Evolutionary conservation across 2,329 filamentous ascomycete species (phyloP).

Genomic region (Cercospora canescens): DNA sequence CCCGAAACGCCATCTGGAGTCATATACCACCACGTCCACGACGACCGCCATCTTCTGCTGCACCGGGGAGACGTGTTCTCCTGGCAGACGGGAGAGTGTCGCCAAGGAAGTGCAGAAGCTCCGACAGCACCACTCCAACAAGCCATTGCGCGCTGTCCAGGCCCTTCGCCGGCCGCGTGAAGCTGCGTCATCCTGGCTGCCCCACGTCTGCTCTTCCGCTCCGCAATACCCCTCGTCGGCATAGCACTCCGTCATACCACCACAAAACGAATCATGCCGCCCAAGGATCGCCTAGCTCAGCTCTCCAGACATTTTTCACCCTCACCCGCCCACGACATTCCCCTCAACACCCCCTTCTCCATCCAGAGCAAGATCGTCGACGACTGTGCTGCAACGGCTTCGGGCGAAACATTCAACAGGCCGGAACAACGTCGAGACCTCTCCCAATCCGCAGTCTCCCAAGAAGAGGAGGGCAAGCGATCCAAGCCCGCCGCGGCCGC

Average conservation of each 20-base stretch:
- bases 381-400: conserved; percentile 11
- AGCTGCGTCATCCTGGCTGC: conserved; percentile 17
- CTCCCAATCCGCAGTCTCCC: conserved; percentile 26
- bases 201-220: conserved; percentile 14
- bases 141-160: not conserved
- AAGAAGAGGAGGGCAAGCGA: conserved; percentile 30
- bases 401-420: conserved; percentile 25
- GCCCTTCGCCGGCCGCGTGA: not conserved
- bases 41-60: not conserved
- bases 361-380: conserved; percentile 51
- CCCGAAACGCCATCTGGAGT: not conserved
- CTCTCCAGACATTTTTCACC: conserved; percentile 62
- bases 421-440: conserved; percentile 29
- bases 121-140: not conserved
- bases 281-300: conserved; percentile 48
- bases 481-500: conserved; percentile 34
- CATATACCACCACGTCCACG: not conserved
- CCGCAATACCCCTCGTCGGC: conserved; percentile 13
- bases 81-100: not conserved
- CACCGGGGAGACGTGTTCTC: not conserved
- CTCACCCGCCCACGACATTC: conserved; percentile 52
- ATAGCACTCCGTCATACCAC: not conserved
- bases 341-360: conserved; percentile 64
- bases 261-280: conserved; percentile 33
- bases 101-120: not conserved